phyloP scores from a whole-genome alignment of 2,329 filamentous ascomycete species.

The Pyrenophora tritici-repentis region DNA sequence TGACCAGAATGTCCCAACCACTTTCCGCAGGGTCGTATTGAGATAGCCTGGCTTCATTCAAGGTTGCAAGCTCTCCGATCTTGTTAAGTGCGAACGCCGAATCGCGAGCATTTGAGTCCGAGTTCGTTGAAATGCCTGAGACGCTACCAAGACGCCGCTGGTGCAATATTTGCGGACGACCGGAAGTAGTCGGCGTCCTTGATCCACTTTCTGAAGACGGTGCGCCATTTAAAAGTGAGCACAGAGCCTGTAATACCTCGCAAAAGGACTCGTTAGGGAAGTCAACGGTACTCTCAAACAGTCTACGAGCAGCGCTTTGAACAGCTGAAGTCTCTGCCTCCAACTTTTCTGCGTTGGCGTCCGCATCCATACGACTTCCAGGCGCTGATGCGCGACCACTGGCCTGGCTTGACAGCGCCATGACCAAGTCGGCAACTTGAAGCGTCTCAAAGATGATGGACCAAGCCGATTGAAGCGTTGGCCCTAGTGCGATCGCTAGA shows the following conservation, averaged over 20 bases:
- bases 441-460: slow-evolving; percentile 89
- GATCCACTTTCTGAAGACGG: slow-evolving; percentile 29
- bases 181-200: slow-evolving; percentile 26
- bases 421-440: slow-evolving; percentile 88
- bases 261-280: slow-evolving; percentile 84
- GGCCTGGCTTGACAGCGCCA: slow-evolving; percentile 56
- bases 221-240: slow-evolving; percentile 64
- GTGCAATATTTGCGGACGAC: slow-evolving; percentile 38
- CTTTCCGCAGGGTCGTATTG: slow-evolving; percentile 68
- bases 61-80: slow-evolving; percentile 51
- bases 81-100: slow-evolving; percentile 56
- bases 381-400: slow-evolving; percentile 23
- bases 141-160: slow-evolving; percentile 51
- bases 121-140: slow-evolving; percentile 48
- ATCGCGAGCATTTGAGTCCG: slow-evolving; percentile 50
- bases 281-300: slow-evolving; percentile 90
- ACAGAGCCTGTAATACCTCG: slow-evolving; percentile 76
- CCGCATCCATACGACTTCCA: slow-evolving; percentile 28
- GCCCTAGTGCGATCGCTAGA: slow-evolving; percentile 89
- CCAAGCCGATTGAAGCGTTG: slow-evolving; percentile 84
- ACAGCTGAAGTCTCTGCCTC: slow-evolving; percentile 83
- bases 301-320: slow-evolving; percentile 79
- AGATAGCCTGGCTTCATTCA: slow-evolving; percentile 65
- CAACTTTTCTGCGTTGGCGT: slow-evolving; percentile 52
- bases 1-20: slow-evolving; percentile 74